Conservation (phyloP, 2,329 filamentous ascomycete species). For the Apiospora arundinis region DNA sequence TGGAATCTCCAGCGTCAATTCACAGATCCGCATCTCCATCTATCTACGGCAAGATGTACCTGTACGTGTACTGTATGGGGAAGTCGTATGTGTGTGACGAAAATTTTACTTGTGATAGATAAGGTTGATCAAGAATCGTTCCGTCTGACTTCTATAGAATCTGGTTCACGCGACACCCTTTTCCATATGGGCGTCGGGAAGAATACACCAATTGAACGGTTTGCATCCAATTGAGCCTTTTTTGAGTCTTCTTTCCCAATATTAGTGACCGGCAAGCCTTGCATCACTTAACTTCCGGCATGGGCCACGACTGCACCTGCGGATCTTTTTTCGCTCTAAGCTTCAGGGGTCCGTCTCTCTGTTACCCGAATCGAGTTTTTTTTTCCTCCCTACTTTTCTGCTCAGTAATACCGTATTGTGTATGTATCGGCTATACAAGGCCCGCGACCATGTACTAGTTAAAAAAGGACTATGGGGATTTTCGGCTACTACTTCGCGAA, state of each 20-base stretch:
- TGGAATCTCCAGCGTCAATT: slow-evolving; percentile 10
- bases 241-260: neutral
- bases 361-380: slow-evolving; percentile 16
- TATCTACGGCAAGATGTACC: slow-evolving; percentile 10
- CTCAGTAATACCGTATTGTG: neutral
- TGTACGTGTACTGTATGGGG: slow-evolving; percentile 16
- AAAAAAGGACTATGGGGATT: neutral
- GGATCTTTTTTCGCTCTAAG: slow-evolving; percentile 16
- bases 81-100: slow-evolving; percentile 8
- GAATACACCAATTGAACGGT: neutral
- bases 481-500: slow-evolving; percentile 5
- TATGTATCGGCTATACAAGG: slow-evolving; percentile 5
- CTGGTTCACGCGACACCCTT: slow-evolving; percentile 12
- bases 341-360: slow-evolving; percentile 13
- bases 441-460: neutral
- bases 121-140: slow-evolving; percentile 9
- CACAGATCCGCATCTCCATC: slow-evolving; percentile 18
- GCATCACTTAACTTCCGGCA: slow-evolving; percentile 16
- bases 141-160: neutral
- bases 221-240: slow-evolving; percentile 19
- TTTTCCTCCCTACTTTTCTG: neutral
- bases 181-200: neutral
- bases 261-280: slow-evolving; percentile 8
- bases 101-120: slow-evolving; percentile 19
- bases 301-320: slow-evolving; percentile 14